Evolutionary conservation across 768 basidiomycete genomes (phyloP), one percentile per base, ranked within the genome.

Genomic region (Austroboletus eburneus): DNA sequence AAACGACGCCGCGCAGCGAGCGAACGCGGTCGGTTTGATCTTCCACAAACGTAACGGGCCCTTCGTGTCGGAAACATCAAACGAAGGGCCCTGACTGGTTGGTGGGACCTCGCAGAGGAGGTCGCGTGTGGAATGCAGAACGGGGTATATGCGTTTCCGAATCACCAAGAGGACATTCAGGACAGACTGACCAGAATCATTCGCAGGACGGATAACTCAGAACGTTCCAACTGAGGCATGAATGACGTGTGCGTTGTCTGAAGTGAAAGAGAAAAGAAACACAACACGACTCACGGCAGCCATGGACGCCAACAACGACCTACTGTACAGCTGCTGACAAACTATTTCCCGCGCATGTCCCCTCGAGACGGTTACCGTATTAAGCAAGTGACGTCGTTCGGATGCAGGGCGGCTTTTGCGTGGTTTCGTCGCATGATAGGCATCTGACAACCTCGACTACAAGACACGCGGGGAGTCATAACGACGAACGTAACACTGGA

Each of bases 41-140:
- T 84, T 78, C 81, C 82, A 84, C 74, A 69, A 79, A 77, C 81
- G 81, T 84, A 84, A 84, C 82, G 83, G 77, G 71, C 75, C 72
- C 75, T 68, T 59, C 72, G 67, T 68, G 68, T 78, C 32, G 33
- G 57, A 32, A 58, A 4, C 46, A 58, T 32, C 60, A 54, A 62
- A 70, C 72, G 70, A 68, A 50, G 72, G 69, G 73, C 76, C 82
- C 83, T 84, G 82, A 84, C 82, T 78, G 69, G 72, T 79, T 76
- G 52, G 57, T 66, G 67, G 64, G 65, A 43, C 25, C n/a, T 32
- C 43, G 22, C 13, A 14, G 21, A 37, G 17, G 27, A 29, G 32
- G 16, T 5, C 32, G 32, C 25, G 25, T 27, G 10, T 27, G 25
- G 25, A 27, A 27, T 27, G 10, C 25, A 27, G 25, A 27, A 10